A percentile compares a stretch with the other conserved stretches of the same genome.
phyloP scores from a whole-genome alignment of 208 protist genomes.

The Zelonia costaricensis region DNA sequence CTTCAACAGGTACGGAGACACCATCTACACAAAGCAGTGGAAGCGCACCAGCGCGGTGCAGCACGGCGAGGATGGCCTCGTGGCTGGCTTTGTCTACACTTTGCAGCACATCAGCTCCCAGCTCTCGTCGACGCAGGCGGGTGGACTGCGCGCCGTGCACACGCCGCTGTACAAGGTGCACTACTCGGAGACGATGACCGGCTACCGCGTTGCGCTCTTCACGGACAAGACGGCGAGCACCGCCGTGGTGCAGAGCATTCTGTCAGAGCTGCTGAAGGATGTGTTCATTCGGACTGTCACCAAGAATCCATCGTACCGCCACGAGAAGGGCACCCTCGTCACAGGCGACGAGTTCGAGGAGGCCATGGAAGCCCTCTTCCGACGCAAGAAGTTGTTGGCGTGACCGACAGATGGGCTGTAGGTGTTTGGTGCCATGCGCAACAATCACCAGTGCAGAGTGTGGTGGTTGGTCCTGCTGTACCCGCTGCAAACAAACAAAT shows the following conservation, averaged over 20 bases:
- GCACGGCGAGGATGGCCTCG: conserved; percentile 80
- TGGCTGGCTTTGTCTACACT: conserved; percentile 89
- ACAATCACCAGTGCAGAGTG: too few species aligned
- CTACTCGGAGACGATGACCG: conserved; percentile 86
- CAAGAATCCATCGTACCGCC: conserved; percentile 67
- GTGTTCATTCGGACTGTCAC: conserved; percentile 67
- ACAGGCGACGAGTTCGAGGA: conserved; percentile 62
- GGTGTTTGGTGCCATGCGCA: too few species aligned
- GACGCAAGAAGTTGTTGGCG: conserved; percentile 34
- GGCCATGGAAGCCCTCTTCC: conserved; percentile 57
- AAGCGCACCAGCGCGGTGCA: conserved; percentile 64
- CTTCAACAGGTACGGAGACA: conserved; percentile 89
- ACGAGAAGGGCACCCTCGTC: conserved; percentile 63
- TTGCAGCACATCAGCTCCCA: conserved; percentile 87
- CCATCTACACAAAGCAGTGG: conserved; percentile 86
- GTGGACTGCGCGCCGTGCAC: conserved; percentile 66
- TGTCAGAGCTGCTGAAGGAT: conserved; percentile 61
- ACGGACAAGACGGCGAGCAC: conserved; percentile 68
- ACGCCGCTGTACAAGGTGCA: conserved; percentile 90
- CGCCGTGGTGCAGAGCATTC: conserved; percentile 37
- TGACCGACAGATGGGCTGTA: too few species aligned
- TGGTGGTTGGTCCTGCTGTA: too few species aligned
- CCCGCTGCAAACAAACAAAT: too few species aligned
- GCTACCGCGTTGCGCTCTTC: conserved; percentile 78
- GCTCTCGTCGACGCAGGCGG: conserved; percentile 54